Base-by-base conservation (phyloP, 371 early-diverging fungal genomes). In the Mortierella polycephala region DNA sequence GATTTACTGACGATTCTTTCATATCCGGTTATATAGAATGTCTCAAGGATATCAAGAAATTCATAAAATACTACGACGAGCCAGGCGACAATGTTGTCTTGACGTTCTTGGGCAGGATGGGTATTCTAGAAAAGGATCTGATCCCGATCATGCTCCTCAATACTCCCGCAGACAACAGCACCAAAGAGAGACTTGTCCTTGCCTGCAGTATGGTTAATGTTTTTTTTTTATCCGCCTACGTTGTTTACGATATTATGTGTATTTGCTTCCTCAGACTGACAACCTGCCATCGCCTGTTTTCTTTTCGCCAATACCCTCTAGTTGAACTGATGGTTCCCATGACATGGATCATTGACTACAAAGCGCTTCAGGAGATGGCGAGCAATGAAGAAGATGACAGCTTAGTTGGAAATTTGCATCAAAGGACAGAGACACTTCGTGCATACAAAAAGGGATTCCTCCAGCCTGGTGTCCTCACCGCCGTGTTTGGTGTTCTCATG, bases 291-390 rank as follows among this genome's bases (percentile, higher is more conserved):
- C 39, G 37, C 9, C 20, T 39, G 9, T 50, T 41, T 16, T 39
- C 37, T n/a, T n/a, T 42, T 53, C 18, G 14, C 7, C 16, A 13
- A 2, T 18, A 13, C 20, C 20, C n/a, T 30, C 37, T 70, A 91
- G 91, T 92, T 11, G 92, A 94, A 69, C 58, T 94, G n/a, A 67
- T 94, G 13, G 92, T 92, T 2, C 90, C 91, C 0, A 85, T 92
- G 88, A 93, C 93, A 0, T 92, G 92, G 93, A 86, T 76, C 59
- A 86, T 87, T 67, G 84, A 83, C 52, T 73, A 82, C 23, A 66
- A 69, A 45, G 70, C 53, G 5, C 60, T 79, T 8, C 66, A 63
- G 21, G 55, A 41, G 7, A 18, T 73, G 39, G 67, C 85, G 11
- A 37, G 80, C 9, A 72, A 75, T 16, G 74, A 85, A 57, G 69